Evolutionary conservation across 352 stramenopile species (phyloP).

Genomic region (Pseudoperonospora humuli): DNA sequence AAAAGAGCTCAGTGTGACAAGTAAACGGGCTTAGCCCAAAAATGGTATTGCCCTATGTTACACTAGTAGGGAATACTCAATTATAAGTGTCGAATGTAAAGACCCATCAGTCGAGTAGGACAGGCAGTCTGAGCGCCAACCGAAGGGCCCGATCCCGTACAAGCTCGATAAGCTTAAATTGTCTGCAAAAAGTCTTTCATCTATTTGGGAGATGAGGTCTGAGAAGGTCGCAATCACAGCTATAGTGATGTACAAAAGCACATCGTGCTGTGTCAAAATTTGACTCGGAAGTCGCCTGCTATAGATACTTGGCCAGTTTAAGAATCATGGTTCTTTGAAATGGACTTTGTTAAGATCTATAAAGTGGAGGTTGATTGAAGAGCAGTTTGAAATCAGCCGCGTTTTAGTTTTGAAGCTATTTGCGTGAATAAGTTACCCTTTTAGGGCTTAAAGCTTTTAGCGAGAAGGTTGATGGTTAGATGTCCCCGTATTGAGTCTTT

Average conservation of each 20-base stretch:
- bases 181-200: too few species aligned
- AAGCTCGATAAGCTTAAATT: too few species aligned
- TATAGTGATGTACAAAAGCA: not conserved
- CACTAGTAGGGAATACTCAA: too few species aligned
- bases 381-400: not conserved
- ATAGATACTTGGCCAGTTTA: conserved; percentile 1
- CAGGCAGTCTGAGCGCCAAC: too few species aligned
- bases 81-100: too few species aligned
- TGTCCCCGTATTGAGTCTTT: not conserved
- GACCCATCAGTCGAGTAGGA: too few species aligned
- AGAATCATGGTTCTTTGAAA: conserved; percentile 4
- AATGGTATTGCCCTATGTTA: too few species aligned
- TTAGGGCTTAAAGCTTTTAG: not conserved
- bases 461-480: not conserved
- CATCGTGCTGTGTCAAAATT: conserved; percentile 12
- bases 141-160: too few species aligned
- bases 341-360: conserved; percentile 2
- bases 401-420: not conserved
- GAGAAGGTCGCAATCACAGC: too few species aligned
- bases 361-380: not conserved
- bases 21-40: too few species aligned
- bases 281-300: not conserved
- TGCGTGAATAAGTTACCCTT: not conserved
- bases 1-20: too few species aligned
- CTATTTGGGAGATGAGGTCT: too few species aligned